Conservation (phyloP, 1,139 yeast species). For the Candida glucosophila region DNA sequence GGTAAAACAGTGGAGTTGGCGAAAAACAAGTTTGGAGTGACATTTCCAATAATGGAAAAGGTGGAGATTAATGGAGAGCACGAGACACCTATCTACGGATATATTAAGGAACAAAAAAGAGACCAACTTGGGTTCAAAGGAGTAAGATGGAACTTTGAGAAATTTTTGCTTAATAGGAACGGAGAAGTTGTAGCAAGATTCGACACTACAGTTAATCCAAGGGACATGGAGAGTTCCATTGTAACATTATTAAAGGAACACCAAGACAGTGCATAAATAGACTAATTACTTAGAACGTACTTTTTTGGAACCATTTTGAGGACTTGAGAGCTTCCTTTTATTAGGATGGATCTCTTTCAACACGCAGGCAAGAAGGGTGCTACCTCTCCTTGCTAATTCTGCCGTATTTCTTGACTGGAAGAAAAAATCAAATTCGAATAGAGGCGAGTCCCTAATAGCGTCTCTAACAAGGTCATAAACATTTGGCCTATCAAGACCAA, state of each 20-base stretch:
- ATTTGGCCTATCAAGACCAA: slow-evolving; percentile 60
- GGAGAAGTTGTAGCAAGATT: slow-evolving; percentile 51
- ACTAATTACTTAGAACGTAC: too few species aligned
- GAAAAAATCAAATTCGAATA: slow-evolving; percentile 65
- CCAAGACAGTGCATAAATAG: too few species aligned
- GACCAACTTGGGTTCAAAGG: slow-evolving; percentile 38
- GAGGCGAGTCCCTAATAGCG: slow-evolving; percentile 49
- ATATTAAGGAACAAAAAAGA: slow-evolving; percentile 48
- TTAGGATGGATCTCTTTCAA: slow-evolving; percentile 44
- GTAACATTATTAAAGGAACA: too few species aligned
- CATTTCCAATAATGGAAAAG: slow-evolving; percentile 84
- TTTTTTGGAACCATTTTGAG: too few species aligned
- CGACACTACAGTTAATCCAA: slow-evolving; percentile 63
- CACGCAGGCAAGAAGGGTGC: slow-evolving; percentile 56
- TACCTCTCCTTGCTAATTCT: slow-evolving; percentile 62
- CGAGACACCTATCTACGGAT: slow-evolving; percentile 75
- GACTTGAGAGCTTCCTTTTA: too few species aligned
- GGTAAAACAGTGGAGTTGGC: slow-evolving; percentile 36
- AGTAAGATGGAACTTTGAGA: slow-evolving; percentile 45
- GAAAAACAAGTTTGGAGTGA: slow-evolving; percentile 41
- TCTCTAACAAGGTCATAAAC: slow-evolving; percentile 56
- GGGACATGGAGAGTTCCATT: slow-evolving; percentile 42
- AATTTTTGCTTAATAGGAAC: slow-evolving; percentile 36
- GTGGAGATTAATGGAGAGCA: slow-evolving; percentile 81
- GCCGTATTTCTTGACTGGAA: slow-evolving; percentile 58